Conservation (phyloP, 257 asterid species). For the Solanum peruvianum region DNA sequence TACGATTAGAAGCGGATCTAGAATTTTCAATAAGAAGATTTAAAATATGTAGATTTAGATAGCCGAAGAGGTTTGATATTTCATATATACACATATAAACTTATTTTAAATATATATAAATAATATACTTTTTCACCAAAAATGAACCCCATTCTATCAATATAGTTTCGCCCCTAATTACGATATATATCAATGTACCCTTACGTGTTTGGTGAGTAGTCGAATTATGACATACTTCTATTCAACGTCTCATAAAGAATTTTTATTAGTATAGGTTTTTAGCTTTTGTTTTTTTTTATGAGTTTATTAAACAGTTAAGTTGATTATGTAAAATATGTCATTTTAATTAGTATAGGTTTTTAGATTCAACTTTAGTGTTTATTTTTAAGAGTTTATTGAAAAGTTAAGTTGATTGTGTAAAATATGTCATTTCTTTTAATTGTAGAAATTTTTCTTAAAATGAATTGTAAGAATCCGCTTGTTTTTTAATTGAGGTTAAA, state of each 20-base stretch:
- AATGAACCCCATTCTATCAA: no score
- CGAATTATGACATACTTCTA: background rate
- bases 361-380: no score
- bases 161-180: background rate
- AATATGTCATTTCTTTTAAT: background rate
- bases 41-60: no score
- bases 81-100: no score
- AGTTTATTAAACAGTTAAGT: background rate
- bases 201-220: background rate
- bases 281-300: background rate
- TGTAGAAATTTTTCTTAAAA: rapidly evolving
- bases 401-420: background rate
- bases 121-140: no score
- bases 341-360: background rate
- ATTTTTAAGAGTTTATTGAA: background rate
- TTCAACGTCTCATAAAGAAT: background rate
- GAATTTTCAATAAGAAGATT: rapidly evolving
- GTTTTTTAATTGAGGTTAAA: background rate
- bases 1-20: background rate
- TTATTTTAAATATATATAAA: no score
- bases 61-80: rapidly evolving
- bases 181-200: background rate
- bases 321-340: background rate
- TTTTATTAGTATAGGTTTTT: background rate
- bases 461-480: rapidly evolving